Percentiles rank a stretch among this genome's conserved stretches.
phyloP scores from a whole-genome alignment of 2,329 filamentous ascomycete species.

The Bipolaris zeicola region DNA sequence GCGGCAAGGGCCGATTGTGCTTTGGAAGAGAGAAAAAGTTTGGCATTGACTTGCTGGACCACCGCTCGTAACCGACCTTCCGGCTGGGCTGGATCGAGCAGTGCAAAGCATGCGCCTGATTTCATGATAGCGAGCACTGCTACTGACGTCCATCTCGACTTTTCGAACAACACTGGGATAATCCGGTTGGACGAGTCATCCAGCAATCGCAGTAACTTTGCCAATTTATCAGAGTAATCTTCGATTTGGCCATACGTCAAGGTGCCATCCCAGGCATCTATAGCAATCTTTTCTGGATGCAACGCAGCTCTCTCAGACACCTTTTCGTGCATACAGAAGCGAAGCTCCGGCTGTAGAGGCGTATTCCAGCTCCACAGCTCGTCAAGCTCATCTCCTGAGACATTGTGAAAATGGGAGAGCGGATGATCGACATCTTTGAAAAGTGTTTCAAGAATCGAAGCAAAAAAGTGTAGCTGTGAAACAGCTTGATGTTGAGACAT shows the following conservation, averaged over 20 bases:
- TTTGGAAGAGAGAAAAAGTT: conserved; percentile 37
- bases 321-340: conserved; percentile 57
- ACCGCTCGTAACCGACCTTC: conserved; percentile 42
- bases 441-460: conserved; percentile 44
- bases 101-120: conserved; percentile 45
- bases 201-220: conserved; percentile 30
- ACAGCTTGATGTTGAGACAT: conserved; percentile 53
- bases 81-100: conserved; percentile 46
- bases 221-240: conserved; percentile 40
- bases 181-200: conserved; percentile 37
- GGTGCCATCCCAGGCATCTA: conserved; percentile 47
- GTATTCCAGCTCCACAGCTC: conserved; percentile 58
- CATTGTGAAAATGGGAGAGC: conserved; percentile 23
- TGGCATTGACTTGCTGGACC: conserved; percentile 38
- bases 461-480: conserved; percentile 52
- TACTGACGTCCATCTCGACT: conserved; percentile 48
- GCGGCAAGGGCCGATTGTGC: conserved; percentile 36
- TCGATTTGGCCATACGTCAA: conserved; percentile 46
- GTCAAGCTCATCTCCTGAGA: conserved; percentile 48
- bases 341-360: conserved; percentile 50
- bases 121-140: conserved; percentile 50
- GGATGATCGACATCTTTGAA: conserved; percentile 34
- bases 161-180: conserved; percentile 50
- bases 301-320: conserved; percentile 48
- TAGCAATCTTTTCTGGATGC: conserved; percentile 45